These are phyloP conservation scores for Pseudocercospora vitis DNA, from an alignment of 2,329 filamentous ascomycete species.

Conservation along the genomic window DNA sequence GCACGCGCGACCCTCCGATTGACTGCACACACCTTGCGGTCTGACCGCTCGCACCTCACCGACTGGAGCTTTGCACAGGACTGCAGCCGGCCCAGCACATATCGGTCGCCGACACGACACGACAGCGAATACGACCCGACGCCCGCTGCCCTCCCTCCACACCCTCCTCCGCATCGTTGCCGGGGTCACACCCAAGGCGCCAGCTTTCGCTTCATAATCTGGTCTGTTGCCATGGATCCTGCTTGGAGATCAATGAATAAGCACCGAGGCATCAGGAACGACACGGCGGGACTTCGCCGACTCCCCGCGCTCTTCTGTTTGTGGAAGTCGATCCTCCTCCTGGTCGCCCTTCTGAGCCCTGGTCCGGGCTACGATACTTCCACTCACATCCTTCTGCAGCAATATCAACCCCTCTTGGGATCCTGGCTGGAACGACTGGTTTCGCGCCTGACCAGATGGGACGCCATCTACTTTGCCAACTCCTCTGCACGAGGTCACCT, in stretches of 20 bases:
- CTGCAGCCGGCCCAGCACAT: neutral
- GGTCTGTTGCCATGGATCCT: slow-evolving; percentile 2
- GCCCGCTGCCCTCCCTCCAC: too few relatives aligned
- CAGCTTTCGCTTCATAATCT: neutral
- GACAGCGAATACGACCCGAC: too few relatives aligned
- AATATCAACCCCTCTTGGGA: slow-evolving; percentile 12
- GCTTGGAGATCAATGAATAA: slow-evolving; percentile 1
- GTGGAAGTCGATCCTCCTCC: slow-evolving; percentile 69
- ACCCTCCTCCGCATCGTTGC: too few relatives aligned
- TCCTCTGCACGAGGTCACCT: slow-evolving; percentile 63
- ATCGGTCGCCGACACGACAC: neutral
- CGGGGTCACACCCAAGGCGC: neutral
- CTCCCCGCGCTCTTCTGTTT: slow-evolving; percentile 48
- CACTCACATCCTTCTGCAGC: slow-evolving; percentile 53
- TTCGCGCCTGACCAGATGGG: slow-evolving; percentile 70
- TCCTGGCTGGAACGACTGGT: slow-evolving; percentile 43
- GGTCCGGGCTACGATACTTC: slow-evolving; percentile 77
- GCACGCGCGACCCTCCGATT: neutral
- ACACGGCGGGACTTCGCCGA: slow-evolving; percentile 14
- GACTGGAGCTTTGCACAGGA: neutral
- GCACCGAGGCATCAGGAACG: neutral
- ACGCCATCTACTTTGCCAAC: slow-evolving; percentile 73
- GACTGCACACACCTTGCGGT: neutral
- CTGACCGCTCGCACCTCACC: neutral
- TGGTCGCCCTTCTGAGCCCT: slow-evolving; percentile 58